Evolutionary conservation across 768 basidiomycete genomes (phyloP), one percentile per base, ranked within the genome.

Genomic region (Lentinula edodes): DNA sequence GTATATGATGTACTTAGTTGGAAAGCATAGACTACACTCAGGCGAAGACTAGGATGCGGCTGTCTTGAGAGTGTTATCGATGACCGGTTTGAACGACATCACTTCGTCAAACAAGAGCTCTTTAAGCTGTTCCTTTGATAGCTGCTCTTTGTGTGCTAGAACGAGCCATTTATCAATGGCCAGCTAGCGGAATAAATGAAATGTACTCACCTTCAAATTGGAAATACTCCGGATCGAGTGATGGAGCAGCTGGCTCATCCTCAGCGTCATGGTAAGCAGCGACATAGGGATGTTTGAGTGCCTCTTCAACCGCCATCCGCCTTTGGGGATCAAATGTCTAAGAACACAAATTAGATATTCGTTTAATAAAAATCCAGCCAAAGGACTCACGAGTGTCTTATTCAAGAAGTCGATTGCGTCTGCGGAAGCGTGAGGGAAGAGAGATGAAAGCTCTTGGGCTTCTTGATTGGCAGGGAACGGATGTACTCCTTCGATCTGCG

Each of bases 261-360:
- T 91, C 89, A 2, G 93, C 88, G 70, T 94, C 93, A 66, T 93
- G 91, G 39, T 92, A 92, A 60, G 91, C 86, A 46, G 85, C 77
- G 56, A 92, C 82, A 70, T 93, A 93, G 2, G 93, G 91, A 68
- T 95, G 92, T 54, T 83, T 80, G 34, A 96, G 79, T 13, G 91
- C 91, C 68, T 93, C 82, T 66, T 91, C 89, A 18, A 93, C 90
- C 2, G 88, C 87, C 75, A 90, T 78, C 50, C 93, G 83, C 72
- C 90, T 93, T 75, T 87, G 90, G 2, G 92, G 91, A 69, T 93
- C 92, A 71, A 95, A 96, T 1, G 93, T 93, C 85, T 86, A 63
- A 12, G 60, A 38, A 9, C 13, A 45, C 5, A 28, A 23, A 6
- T 42, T 28, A 34, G n/a, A 34, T 4, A 32, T 23, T 2, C 9